phyloP scores from a whole-genome alignment of 2,329 filamentous ascomycete species.

The Alternaria solani region DNA sequence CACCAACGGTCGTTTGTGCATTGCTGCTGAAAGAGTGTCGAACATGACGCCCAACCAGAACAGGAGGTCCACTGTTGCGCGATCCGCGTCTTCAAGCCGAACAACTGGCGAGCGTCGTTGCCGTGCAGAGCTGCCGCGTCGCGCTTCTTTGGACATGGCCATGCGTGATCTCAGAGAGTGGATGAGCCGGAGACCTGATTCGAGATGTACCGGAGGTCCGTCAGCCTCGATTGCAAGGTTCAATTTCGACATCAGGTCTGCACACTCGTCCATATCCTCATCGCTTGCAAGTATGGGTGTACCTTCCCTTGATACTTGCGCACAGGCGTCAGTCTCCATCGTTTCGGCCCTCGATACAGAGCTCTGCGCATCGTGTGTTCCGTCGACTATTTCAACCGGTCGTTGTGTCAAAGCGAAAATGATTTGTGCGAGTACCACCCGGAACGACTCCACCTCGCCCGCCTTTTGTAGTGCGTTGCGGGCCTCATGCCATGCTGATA shows the following conservation, averaged over 20 bases:
- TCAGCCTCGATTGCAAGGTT: slow-evolving; percentile 46
- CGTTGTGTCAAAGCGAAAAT: slow-evolving; percentile 57
- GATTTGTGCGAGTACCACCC: slow-evolving; percentile 56
- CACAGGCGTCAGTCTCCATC: neutral
- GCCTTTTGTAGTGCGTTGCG: slow-evolving; percentile 50
- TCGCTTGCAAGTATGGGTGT: slow-evolving; percentile 12
- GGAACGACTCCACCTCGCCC: slow-evolving; percentile 55
- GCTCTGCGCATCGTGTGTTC: neutral
- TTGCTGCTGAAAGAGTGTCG: slow-evolving; percentile 64
- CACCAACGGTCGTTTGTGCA: slow-evolving; percentile 58
- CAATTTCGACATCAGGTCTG: slow-evolving; percentile 42
- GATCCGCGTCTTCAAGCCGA: slow-evolving; percentile 46
- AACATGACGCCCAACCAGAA: slow-evolving; percentile 69
- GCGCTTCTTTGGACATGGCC: slow-evolving; percentile 29
- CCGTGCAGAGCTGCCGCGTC: slow-evolving; percentile 21
- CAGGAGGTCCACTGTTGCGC: slow-evolving; percentile 61
- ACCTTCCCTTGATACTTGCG: neutral
- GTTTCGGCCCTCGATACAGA: neutral
- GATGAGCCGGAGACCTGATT: slow-evolving; percentile 52
- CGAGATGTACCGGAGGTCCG: slow-evolving; percentile 51
- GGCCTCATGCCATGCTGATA: slow-evolving; percentile 55
- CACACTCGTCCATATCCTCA: slow-evolving; percentile 34
- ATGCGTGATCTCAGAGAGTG: slow-evolving; percentile 47
- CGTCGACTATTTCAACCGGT: slow-evolving; percentile 39
- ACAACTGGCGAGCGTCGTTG: slow-evolving; percentile 24